Percentiles rank a stretch among this genome's conserved stretches.
Conservation (phyloP, 352 stramenopile species). For the Aphanomyces invadans region DNA sequence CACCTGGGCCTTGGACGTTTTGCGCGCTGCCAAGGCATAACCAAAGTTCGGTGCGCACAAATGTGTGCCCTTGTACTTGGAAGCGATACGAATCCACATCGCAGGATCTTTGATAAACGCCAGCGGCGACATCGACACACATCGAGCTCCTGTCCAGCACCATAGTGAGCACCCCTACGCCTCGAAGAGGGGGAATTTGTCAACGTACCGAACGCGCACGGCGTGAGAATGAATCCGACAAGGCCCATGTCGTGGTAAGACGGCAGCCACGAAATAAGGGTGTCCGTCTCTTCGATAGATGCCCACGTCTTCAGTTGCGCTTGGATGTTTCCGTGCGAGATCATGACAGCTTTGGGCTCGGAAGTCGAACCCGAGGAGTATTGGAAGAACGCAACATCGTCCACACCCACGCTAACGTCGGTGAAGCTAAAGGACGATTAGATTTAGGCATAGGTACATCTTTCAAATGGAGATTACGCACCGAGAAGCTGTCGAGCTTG, state of each 20-base stretch:
- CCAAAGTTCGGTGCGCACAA: conserved; percentile 76
- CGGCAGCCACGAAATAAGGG: conserved; percentile 69
- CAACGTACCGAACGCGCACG: conserved; percentile 27
- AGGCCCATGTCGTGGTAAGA: conserved; percentile 82
- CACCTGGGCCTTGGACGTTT: conserved; percentile 60
- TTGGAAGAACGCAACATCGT: conserved; percentile 77
- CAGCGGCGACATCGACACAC: conserved; percentile 76
- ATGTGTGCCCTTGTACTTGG: conserved; percentile 71
- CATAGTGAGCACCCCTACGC: too few species aligned
- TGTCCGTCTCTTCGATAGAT: conserved; percentile 49
- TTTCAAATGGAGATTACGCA: conserved; percentile 30
- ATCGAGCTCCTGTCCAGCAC: conserved; percentile 35
- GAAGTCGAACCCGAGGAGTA: conserved; percentile 78
- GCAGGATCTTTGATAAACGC: conserved; percentile 81
- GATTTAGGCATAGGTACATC: not conserved
- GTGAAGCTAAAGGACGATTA: conserved; percentile 26
- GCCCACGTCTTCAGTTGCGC: conserved; percentile 72
- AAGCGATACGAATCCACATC: conserved; percentile 68
- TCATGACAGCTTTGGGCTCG: conserved; percentile 75
- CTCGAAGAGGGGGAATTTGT: not conserved
- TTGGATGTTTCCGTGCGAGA: conserved; percentile 68
- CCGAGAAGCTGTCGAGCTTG: conserved; percentile 39
- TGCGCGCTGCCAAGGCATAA: conserved; percentile 61
- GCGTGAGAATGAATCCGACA: conserved; percentile 73
- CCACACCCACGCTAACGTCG: conserved; percentile 33